Percentiles rank a stretch among this genome's conserved stretches.
Evolutionary conservation across 2,329 filamentous ascomycete species (phyloP).

Genomic region (Alternaria panax): DNA sequence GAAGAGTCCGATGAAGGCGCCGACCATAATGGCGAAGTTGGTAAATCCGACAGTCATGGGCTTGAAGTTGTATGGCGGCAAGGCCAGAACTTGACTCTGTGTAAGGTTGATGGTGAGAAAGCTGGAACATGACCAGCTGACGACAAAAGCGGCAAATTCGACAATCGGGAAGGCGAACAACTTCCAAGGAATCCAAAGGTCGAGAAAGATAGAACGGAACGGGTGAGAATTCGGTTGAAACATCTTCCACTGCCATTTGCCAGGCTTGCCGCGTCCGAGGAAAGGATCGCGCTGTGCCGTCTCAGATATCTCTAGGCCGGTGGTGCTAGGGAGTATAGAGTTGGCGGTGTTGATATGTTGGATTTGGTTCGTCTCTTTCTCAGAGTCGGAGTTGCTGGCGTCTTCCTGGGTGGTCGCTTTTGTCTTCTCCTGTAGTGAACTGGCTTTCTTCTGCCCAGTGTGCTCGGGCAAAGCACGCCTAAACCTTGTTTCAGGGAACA

Average conservation of each 20-base stretch:
- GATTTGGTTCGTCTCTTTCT: slow-evolving; percentile 36
- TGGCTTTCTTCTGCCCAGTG: slow-evolving; percentile 10
- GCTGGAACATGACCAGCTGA: slow-evolving; percentile 65
- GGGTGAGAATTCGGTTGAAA: slow-evolving; percentile 60
- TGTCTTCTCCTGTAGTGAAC: slow-evolving; percentile 31
- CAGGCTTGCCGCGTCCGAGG: slow-evolving; percentile 64
- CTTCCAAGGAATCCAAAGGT: slow-evolving; percentile 69
- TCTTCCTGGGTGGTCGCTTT: slow-evolving; percentile 20
- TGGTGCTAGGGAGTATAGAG: slow-evolving; percentile 26
- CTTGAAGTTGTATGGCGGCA: slow-evolving; percentile 63
- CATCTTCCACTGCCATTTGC: slow-evolving; percentile 63
- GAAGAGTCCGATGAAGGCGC: slow-evolving; percentile 61
- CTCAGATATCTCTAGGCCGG: slow-evolving; percentile 37
- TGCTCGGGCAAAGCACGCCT: slow-evolving; percentile 55
- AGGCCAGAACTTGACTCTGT: slow-evolving; percentile 61
- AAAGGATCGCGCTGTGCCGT: slow-evolving; percentile 61
- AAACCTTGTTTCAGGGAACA: slow-evolving; percentile 71
- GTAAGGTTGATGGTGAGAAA: slow-evolving; percentile 70
- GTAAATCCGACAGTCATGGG: slow-evolving; percentile 61
- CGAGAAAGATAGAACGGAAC: slow-evolving; percentile 57
- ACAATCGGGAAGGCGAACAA: slow-evolving; percentile 69
- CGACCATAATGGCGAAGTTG: slow-evolving; percentile 65
- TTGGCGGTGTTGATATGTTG: slow-evolving; percentile 31
- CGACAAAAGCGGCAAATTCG: slow-evolving; percentile 67
- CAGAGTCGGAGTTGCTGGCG: slow-evolving; percentile 16